Base-by-base conservation (phyloP, 2,329 filamentous ascomycete genomes). In the Colletotrichum somersetense region DNA sequence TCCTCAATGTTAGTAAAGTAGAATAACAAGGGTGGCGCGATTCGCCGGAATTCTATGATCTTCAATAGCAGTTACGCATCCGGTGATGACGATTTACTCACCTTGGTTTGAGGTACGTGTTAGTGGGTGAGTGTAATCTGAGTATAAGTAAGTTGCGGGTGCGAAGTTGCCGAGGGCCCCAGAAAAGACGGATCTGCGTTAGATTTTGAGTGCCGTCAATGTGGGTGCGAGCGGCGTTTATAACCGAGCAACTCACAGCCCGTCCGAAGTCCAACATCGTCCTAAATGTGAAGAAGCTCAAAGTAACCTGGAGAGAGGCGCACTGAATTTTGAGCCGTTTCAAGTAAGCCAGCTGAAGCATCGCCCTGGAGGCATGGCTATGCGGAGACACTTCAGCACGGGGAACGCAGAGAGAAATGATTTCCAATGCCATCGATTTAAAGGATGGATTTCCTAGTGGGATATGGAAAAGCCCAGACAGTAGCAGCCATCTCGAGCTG, bases 371-470 rank as follows among this genome's bases (percentile, higher is more conserved):
- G 52, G 18, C 23, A 14, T 30, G 2, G 16, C 23, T n/a, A 44
- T 33, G 8, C 10, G 18, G 20, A 50, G 5, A 35, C 26, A 42
- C 35, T 18, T 58, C 20, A 16, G 38, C n/a, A 20, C 35, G 10
- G 38, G 16, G n/a, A 42, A 42, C n/a, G 40, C 56, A 18, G 40
- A 26, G 12, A 26, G 38, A 58, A 20, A 18, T 58, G 35, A 30
- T 64, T 44, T 64, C 53, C 59, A 69, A 72, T 50, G 40, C 33
- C 11, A 48, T 61, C 26, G 23, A 70, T 65, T 65, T 69, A 65
- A 57, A 50, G 64, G 55, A 65, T 52, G 59, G 61, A 55, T 72
- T 72, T 72, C 61, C 70, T 70, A 70, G 14, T 61, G 55, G 64
- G 52, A 46, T 62, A 61, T 65, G 26, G 48, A 70, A 70, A 65